Percentiles rank a stretch among this genome's conserved stretches.
phyloP scores from a whole-genome alignment of 2,329 filamentous ascomycete species.

The Aspergillus ochraceoroseus region DNA sequence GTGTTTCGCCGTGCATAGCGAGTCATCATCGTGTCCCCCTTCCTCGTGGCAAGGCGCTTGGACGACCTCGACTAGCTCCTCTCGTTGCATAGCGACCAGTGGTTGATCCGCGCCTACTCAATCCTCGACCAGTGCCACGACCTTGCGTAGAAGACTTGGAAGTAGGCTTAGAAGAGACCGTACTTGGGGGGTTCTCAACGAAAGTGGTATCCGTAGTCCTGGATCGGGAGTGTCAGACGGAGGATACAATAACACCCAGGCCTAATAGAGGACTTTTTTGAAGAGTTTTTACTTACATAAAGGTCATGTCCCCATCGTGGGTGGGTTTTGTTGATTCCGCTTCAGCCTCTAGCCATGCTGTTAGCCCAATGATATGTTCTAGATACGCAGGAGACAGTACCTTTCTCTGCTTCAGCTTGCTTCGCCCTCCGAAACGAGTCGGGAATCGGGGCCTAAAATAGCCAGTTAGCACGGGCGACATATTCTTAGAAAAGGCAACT shows the following conservation, averaged over 20 bases:
- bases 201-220: conserved; percentile 91
- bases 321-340: conserved; percentile 32
- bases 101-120: conserved; percentile 24
- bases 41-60: conserved; percentile 40
- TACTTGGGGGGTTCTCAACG: conserved; percentile 69
- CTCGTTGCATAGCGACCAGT: conserved; percentile 37
- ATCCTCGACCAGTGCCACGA: conserved; percentile 22
- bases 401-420: conserved; percentile 52
- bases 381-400: conserved; percentile 24
- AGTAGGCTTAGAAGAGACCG: conserved; percentile 45
- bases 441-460: conserved; percentile 64
- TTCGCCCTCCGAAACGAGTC: conserved; percentile 73
- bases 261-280: no score
- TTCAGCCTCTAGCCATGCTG: conserved; percentile 32
- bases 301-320: conserved; percentile 68
- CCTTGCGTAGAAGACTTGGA: conserved; percentile 29
- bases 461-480: conserved; percentile 4
- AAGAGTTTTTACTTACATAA: conserved; percentile 66
- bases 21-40: conserved; percentile 36
- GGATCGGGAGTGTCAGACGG: conserved; percentile 8
- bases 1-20: no score
- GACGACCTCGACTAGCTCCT: conserved; percentile 33
- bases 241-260: conserved; percentile 2
- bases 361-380: conserved; percentile 9
- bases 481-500: background rate